Evolutionary conservation across 768 basidiomycete genomes (phyloP).

Genomic region (Boletales sp.): DNA sequence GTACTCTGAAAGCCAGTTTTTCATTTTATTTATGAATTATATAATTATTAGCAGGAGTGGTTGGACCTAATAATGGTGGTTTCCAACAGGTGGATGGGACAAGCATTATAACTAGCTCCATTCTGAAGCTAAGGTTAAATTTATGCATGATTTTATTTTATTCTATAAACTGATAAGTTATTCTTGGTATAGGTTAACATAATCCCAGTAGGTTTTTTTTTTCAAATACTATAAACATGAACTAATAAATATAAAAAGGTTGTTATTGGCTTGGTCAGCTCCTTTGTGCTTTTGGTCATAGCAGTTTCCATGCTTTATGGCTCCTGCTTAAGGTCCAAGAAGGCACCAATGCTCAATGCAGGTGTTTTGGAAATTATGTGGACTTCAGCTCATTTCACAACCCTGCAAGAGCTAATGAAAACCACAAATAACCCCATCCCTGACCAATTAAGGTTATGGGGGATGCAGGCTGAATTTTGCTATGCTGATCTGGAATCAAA

Average conservation of each 20-base stretch:
- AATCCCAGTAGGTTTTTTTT: background rate
- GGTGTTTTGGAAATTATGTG: background rate
- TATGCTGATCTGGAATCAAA: background rate
- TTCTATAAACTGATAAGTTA: background rate
- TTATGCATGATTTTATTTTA: background rate
- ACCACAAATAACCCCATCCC: background rate
- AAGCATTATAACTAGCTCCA: background rate
- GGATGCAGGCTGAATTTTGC: background rate
- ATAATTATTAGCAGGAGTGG: background rate
- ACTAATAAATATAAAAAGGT: background rate
- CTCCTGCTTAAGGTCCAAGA: background rate
- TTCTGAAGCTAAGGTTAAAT: background rate
- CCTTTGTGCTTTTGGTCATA: background rate
- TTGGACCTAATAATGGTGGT: background rate
- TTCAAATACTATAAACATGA: background rate
- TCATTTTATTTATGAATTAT: background rate
- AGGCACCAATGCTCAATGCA: background rate
- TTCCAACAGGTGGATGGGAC: background rate
- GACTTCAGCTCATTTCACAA: background rate
- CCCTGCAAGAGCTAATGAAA: background rate
- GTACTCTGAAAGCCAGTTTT: background rate
- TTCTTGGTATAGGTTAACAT: background rate
- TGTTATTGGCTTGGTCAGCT: background rate
- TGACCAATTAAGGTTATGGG: background rate
- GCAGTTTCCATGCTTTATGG: background rate